Conservation (phyloP, 805 yeast genomes). For the Suhomyces emberorum region DNA sequence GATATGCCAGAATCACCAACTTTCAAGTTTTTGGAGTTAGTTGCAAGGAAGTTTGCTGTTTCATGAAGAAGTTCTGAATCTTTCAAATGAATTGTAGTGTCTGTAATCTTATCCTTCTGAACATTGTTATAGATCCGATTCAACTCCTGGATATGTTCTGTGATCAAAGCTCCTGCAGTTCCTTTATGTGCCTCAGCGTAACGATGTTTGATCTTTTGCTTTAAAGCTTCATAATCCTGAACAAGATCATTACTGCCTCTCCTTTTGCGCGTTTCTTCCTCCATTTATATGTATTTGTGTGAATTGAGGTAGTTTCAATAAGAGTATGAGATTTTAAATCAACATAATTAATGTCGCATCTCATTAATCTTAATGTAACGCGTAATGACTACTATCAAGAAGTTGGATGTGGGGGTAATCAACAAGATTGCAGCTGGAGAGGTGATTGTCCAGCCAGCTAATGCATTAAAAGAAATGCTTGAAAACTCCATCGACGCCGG, state of each 20-base stretch:
- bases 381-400: constrained; percentile 16
- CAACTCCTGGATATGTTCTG: constrained; percentile 41
- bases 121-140: constrained; percentile 46
- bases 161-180: constrained; percentile 51
- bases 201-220: constrained; percentile 26
- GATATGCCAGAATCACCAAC: constrained; percentile 55
- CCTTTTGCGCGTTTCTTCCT: constrained; percentile 3
- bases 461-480: constrained; percentile 87
- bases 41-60: constrained; percentile 59
- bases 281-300: too few species aligned
- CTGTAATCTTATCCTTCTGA: constrained; percentile 30
- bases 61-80: constrained; percentile 64
- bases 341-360: background rate
- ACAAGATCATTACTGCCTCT: constrained; percentile 12
- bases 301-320: too few species aligned
- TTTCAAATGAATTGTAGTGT: constrained; percentile 36
- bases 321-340: too few species aligned
- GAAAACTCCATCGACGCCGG: constrained; percentile 92
- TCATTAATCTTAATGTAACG: background rate
- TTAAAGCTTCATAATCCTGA: constrained; percentile 26
- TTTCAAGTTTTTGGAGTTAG: constrained; percentile 59
- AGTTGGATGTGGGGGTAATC: constrained; percentile 68
- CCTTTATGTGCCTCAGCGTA: constrained; percentile 54
- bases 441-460: constrained; percentile 88
- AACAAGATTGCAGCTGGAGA: constrained; percentile 97